Conservation (phyloP, 2,329 filamentous ascomycete species). For the Epichloe glyceriae region DNA sequence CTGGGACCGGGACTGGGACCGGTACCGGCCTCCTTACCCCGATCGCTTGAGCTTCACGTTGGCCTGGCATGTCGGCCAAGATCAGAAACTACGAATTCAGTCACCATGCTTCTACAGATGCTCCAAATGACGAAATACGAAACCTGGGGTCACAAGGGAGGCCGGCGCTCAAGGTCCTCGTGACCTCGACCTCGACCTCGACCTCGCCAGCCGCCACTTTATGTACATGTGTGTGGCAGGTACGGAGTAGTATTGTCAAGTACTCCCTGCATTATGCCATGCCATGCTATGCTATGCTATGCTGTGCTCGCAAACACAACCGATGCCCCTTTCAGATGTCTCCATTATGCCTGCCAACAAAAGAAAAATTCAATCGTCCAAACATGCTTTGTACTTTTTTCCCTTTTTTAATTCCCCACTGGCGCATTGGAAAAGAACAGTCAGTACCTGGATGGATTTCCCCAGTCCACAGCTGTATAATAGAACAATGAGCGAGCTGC, state of each 20-base stretch:
- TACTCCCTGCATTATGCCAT: too few relatives aligned
- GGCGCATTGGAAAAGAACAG: not conserved
- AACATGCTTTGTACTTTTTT: not conserved
- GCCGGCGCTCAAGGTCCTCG: not conserved
- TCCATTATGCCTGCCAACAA: too few relatives aligned
- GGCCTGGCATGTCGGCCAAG: too few relatives aligned
- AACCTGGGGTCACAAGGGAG: not conserved
- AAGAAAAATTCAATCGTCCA: too few relatives aligned
- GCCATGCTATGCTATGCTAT: too few relatives aligned
- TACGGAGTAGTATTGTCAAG: too few relatives aligned
- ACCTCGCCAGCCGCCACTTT: not conserved
- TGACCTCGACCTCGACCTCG: not conserved
- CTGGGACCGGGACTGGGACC: too few relatives aligned
- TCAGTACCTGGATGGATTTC: not conserved
- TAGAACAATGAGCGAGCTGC: not conserved
- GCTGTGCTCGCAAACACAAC: not conserved
- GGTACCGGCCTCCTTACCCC: too few relatives aligned
- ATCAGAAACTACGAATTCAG: too few relatives aligned
- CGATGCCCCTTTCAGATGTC: not conserved
- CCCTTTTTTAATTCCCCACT: not conserved
- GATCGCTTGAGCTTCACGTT: too few relatives aligned
- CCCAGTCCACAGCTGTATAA: not conserved
- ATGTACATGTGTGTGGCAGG: not conserved
- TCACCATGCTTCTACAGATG: too few relatives aligned
- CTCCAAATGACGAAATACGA: not conserved